A percentile compares a stretch with the other conserved stretches of the same genome.
Conservation (phyloP, 1,284 basidiomycete genomes). For the Apiotrichum mycotoxinovorans region DNA sequence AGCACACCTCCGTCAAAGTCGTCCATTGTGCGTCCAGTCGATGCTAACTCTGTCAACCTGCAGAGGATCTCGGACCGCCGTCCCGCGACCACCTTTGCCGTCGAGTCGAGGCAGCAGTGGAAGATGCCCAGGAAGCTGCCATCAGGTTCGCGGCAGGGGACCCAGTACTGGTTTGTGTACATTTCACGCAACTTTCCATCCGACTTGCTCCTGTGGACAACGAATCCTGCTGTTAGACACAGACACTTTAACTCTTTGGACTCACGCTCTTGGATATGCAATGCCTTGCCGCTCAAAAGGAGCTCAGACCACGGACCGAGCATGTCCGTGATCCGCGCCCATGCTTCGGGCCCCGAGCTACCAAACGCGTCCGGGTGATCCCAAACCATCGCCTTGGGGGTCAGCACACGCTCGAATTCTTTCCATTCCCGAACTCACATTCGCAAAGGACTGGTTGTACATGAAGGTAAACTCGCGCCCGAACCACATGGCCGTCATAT, state of each 20-base stretch:
- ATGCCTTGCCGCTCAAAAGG: too few relatives aligned
- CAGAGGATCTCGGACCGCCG: slow-evolving; percentile 28
- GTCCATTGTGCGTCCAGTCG: slow-evolving; percentile 33
- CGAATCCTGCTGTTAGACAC: background rate
- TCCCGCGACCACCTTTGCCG: slow-evolving; percentile 32
- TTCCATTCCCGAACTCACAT: background rate
- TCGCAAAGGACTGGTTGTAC: slow-evolving; percentile 44
- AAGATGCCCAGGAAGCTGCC: slow-evolving; percentile 32
- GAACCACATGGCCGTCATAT: slow-evolving; percentile 40
- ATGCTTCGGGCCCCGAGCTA: slow-evolving; percentile 4
- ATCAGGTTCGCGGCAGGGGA: slow-evolving; percentile 28
- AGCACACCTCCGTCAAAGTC: slow-evolving; percentile 41
- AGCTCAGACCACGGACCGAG: background rate
- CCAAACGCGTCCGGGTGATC: slow-evolving; percentile 8
- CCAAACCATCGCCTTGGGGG: background rate
- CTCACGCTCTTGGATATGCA: too few relatives aligned
- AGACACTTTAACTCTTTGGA: too few relatives aligned
- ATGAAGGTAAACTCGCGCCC: slow-evolving; percentile 38
- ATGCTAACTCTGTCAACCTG: slow-evolving; percentile 39
- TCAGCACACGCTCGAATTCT: background rate
- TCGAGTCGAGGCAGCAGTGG: slow-evolving; percentile 38
- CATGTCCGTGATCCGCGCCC: slow-evolving; percentile 32
- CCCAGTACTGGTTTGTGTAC: background rate
- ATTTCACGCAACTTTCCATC: background rate
- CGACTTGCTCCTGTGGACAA: background rate